Conservation (phyloP, 106 monocot genomes). For the Hemerocallis citrina region DNA sequence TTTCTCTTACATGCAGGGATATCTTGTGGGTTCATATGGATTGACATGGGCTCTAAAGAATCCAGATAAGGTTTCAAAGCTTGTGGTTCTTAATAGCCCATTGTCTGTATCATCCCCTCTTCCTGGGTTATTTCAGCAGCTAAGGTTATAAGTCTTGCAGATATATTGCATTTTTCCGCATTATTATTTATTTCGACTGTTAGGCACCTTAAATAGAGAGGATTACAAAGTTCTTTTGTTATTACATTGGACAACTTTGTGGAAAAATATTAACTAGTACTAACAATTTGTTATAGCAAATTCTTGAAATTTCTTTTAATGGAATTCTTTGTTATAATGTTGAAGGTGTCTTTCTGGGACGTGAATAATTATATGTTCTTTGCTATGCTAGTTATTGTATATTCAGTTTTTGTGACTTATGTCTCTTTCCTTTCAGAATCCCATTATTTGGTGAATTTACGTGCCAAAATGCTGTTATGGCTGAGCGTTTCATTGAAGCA, state of each 20-base stretch:
- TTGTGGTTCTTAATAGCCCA: constrained; percentile 84
- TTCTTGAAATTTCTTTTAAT: neutral
- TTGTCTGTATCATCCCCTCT: constrained; percentile 62
- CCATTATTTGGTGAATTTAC: constrained; percentile 95
- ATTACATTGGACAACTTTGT: neutral
- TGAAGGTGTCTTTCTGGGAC: too few relatives aligned
- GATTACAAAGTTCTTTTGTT: neutral
- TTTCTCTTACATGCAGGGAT: constrained; percentile 48
- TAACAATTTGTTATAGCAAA: neutral
- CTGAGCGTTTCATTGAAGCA: constrained; percentile 81
- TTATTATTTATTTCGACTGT: constrained; percentile 1
- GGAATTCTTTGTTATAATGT: too few relatives aligned
- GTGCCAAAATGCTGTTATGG: constrained; percentile 18
- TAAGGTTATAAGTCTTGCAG: constrained; percentile 37
- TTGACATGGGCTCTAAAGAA: constrained; percentile 93
- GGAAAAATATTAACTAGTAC: neutral
- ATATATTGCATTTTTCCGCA: neutral
- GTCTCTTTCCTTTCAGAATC: constrained; percentile 32
- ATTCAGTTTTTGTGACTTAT: too few relatives aligned
- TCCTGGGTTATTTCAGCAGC: constrained; percentile 81
- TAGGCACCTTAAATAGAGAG: neutral
- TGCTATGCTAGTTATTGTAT: too few relatives aligned
- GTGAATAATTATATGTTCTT: too few relatives aligned
- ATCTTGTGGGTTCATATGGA: constrained; percentile 95
- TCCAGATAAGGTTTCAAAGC: constrained; percentile 55